A percentile compares a stretch with the other conserved stretches of the same genome.
These are phyloP conservation scores for Colletotrichum camelliae DNA, from an alignment of 2,329 filamentous ascomycete species.

Conservation along the genomic window DNA sequence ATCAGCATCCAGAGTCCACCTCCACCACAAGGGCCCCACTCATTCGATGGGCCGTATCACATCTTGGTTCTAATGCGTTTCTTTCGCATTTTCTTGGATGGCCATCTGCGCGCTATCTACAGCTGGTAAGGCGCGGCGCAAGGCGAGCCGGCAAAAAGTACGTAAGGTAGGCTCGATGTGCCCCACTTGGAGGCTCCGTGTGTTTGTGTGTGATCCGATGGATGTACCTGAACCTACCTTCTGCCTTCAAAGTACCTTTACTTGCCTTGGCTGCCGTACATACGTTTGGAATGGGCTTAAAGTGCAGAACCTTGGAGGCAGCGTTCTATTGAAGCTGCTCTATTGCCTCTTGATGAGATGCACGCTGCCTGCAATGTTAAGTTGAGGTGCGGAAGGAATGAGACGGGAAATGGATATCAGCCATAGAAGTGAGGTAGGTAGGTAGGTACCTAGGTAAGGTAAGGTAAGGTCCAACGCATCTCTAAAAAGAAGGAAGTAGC, in stretches of 20 bases:
- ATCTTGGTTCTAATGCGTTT: slow-evolving; percentile 27
- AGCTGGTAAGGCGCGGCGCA: neutral
- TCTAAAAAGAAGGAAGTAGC: neutral
- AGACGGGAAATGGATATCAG: neutral
- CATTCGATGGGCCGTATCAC: neutral
- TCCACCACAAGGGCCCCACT: neutral
- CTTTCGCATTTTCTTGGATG: slow-evolving; percentile 30
- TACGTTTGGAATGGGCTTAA: neutral
- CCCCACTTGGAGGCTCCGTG: neutral
- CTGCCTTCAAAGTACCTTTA: neutral
- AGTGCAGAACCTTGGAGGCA: neutral
- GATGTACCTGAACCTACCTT: neutral
- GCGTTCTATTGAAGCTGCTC: neutral
- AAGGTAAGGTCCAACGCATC: neutral
- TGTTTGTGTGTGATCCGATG: neutral
- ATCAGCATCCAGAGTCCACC: neutral
- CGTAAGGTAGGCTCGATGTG: neutral
- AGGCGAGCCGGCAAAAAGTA: neutral
- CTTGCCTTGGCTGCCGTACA: neutral
- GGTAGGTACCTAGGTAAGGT: no score
- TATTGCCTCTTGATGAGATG: neutral
- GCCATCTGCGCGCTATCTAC: neutral
- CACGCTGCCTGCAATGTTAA: neutral
- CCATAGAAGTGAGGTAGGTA: neutral
- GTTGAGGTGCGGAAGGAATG: neutral